Percentiles rank a stretch among this genome's conserved stretches.
Conservation (phyloP, 768 basidiomycete species). For the Tulasnella sp. region DNA sequence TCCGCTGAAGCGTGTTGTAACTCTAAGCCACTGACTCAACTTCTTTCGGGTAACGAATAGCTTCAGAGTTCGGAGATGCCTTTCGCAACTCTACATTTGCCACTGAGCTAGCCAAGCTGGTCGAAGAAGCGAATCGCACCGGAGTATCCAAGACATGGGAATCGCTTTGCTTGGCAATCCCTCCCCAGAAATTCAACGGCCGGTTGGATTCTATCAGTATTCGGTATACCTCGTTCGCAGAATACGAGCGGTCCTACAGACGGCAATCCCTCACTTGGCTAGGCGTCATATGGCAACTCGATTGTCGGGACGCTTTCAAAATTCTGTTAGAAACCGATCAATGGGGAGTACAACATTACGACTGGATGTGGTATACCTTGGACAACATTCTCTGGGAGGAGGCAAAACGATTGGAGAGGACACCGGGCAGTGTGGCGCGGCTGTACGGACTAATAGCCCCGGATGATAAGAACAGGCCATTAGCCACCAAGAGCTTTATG, state of each 20-base stretch:
- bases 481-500: background rate
- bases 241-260: background rate
- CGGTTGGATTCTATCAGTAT: background rate
- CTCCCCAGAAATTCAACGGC: background rate
- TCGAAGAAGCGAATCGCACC: background rate
- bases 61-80: background rate
- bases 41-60: background rate
- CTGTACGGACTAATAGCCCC: conserved; percentile 2
- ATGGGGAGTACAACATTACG: background rate
- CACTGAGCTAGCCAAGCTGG: background rate
- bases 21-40: background rate
- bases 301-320: background rate
- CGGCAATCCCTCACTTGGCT: background rate
- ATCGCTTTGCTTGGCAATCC: background rate
- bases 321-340: background rate
- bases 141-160: background rate
- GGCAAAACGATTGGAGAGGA: background rate
- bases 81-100: background rate
- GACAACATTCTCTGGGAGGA: conserved; percentile 1
- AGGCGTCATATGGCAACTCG: background rate
- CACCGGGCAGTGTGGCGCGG: background rate
- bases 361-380: background rate
- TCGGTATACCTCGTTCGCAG: background rate
- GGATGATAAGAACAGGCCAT: background rate
- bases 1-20: too few relatives aligned